A percentile compares a stretch with the other conserved stretches of the same genome.
Conservation (phyloP, 192 early-diverging fungal species). For the Coemansia sp. region DNA sequence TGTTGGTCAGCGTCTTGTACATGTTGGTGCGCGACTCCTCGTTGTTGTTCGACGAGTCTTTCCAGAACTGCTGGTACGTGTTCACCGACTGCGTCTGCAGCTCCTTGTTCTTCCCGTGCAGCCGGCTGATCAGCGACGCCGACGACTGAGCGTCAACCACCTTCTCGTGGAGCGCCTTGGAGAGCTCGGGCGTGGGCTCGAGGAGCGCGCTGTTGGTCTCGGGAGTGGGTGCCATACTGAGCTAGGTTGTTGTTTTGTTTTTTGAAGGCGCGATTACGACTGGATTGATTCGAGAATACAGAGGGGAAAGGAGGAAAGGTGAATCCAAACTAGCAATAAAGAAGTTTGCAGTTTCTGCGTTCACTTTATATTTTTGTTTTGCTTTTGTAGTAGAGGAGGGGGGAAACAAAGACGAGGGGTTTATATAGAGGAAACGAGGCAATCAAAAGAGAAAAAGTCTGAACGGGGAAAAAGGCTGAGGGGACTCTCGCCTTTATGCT, state of each 20-base stretch:
- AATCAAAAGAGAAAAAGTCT: too few relatives aligned
- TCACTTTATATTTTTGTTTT: too few relatives aligned
- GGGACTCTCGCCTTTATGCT: too few relatives aligned
- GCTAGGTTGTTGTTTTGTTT: slow-evolving; percentile 8
- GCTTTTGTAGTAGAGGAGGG: too few relatives aligned
- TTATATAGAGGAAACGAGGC: too few relatives aligned
- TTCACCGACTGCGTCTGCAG: slow-evolving; percentile 67
- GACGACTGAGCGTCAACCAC: slow-evolving; percentile 41
- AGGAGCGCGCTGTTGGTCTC: slow-evolving; percentile 20
- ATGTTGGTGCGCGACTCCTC: slow-evolving; percentile 60
- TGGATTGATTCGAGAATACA: background rate
- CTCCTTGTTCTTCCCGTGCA: slow-evolving; percentile 63
- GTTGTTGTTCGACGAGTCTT: slow-evolving; percentile 60
- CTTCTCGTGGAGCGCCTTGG: slow-evolving; percentile 45
- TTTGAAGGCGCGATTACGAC: background rate
- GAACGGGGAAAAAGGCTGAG: too few relatives aligned
- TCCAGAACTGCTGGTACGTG: slow-evolving; percentile 75
- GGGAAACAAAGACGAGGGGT: too few relatives aligned
- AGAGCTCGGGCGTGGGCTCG: slow-evolving; percentile 54
- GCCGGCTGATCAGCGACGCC: slow-evolving; percentile 44
- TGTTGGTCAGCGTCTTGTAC: slow-evolving; percentile 75
- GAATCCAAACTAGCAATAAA: background rate
- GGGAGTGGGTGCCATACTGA: background rate
- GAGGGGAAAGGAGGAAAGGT: background rate
- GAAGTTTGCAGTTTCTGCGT: too few relatives aligned